phyloP scores from a whole-genome alignment of 345 rosid species.

The Brassica juncea region DNA sequence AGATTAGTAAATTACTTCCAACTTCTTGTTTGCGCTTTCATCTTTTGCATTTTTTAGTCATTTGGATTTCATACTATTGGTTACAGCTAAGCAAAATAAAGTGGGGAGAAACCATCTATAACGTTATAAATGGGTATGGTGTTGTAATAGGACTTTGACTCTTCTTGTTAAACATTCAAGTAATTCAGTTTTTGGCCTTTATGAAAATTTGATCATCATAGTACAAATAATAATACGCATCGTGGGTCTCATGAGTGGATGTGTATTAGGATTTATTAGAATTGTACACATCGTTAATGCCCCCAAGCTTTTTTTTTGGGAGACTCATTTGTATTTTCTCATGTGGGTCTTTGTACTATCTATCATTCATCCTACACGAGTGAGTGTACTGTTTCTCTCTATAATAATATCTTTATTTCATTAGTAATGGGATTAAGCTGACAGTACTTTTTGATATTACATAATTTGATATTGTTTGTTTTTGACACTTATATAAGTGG shows the following conservation, averaged over 20 bases:
- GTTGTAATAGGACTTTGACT: slow-evolving; percentile 24
- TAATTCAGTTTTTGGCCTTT: slow-evolving; percentile 29
- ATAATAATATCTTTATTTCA: slow-evolving; percentile 1
- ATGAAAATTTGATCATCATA: slow-evolving; percentile 36
- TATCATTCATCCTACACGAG: slow-evolving; percentile 32
- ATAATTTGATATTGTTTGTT: background rate
- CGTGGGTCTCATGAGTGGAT: slow-evolving; percentile 40
- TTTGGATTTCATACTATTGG: background rate
- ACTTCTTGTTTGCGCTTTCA: slow-evolving; percentile 12
- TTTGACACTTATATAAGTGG: background rate
- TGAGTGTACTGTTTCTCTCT: slow-evolving; percentile 28
- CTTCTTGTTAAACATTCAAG: slow-evolving; percentile 24
- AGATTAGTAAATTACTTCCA: slow-evolving; percentile 18
- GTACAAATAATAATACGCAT: slow-evolving; percentile 41
- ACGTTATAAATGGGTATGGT: slow-evolving; percentile 24
- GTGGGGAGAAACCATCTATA: slow-evolving; percentile 20
- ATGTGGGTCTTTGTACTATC: slow-evolving; percentile 40
- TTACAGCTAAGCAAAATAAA: slow-evolving; percentile 36
- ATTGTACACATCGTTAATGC: slow-evolving; percentile 36
- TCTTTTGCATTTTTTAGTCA: background rate
- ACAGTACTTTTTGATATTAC: background rate
- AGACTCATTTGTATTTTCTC: slow-evolving; percentile 35
- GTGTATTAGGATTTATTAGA: slow-evolving; percentile 39
- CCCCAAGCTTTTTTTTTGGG: slow-evolving; percentile 31
- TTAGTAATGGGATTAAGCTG: slow-evolving; percentile 7